Percentiles rank a stretch among this genome's conserved stretches.
phyloP scores from a whole-genome alignment of 2,329 filamentous ascomycete genomes.

The Aspergillus spinulosporus region DNA sequence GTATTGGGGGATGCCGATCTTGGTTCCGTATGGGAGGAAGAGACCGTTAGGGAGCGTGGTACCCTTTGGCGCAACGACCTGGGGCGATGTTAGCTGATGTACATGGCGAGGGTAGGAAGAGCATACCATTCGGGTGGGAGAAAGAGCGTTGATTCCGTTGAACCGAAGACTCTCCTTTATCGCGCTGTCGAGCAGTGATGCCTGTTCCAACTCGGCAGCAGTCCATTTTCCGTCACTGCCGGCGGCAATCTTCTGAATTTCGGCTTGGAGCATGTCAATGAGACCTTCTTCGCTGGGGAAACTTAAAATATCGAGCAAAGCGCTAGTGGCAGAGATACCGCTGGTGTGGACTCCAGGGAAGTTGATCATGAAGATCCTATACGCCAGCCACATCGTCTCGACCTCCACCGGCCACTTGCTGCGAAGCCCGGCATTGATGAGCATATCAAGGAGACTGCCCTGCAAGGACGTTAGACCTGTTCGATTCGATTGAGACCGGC shows the following conservation, averaged over 20 bases:
- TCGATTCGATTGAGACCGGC: background rate
- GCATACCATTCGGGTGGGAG: constrained; percentile 15
- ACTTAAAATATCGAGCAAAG: constrained; percentile 17
- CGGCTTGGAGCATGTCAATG: constrained; percentile 8
- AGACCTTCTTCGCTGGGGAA: constrained; percentile 4
- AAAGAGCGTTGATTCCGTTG: constrained; percentile 20
- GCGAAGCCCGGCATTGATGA: constrained; percentile 14
- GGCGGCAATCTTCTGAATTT: constrained; percentile 11
- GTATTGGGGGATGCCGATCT: constrained; percentile 19
- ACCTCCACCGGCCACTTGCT: constrained; percentile 20
- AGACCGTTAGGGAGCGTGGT: constrained; percentile 13
- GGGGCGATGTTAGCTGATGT: background rate
- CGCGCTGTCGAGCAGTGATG: constrained; percentile 14
- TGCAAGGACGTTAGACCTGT: background rate
- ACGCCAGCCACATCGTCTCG: constrained; percentile 19
- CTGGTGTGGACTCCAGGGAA: constrained; percentile 20
- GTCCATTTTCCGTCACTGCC: constrained; percentile 10
- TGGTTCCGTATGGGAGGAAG: constrained; percentile 17
- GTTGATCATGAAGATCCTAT: constrained; percentile 20
- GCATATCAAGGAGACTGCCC: constrained; percentile 17
- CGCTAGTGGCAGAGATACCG: constrained; percentile 18
- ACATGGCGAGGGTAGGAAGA: too few species aligned
- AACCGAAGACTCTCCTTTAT: constrained; percentile 19
- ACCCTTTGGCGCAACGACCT: constrained; percentile 16
- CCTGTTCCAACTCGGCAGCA: constrained; percentile 13